A percentile compares a stretch with the other conserved stretches of the same genome.
phyloP scores from a whole-genome alignment of 257 asterid genomes.

The Echites panduratus region DNA sequence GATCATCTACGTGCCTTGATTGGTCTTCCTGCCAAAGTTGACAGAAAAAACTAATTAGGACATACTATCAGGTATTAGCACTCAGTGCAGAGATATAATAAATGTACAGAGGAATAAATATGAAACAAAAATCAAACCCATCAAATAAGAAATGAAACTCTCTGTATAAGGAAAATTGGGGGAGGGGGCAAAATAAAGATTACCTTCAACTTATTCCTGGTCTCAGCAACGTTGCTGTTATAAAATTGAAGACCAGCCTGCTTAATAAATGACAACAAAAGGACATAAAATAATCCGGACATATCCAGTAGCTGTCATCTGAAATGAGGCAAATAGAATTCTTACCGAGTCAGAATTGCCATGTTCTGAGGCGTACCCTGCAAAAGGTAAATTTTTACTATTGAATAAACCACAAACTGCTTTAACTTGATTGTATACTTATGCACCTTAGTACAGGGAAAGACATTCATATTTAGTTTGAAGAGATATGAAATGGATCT shows the following conservation, averaged over 20 bases:
- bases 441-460: neutral
- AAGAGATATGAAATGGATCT: slow-evolving; percentile 10
- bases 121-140: neutral
- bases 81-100: neutral
- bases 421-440: neutral
- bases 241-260: slow-evolving; percentile 41
- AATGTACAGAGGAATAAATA: neutral
- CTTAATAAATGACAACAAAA: slow-evolving; percentile 11
- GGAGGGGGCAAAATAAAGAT: neutral
- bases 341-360: slow-evolving; percentile 63
- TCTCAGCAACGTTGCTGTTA: slow-evolving; percentile 32
- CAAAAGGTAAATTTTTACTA: slow-evolving; percentile 14
- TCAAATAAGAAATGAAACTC: neutral
- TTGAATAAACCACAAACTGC: neutral
- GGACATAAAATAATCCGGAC: neutral
- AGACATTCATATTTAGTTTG: neutral
- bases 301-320: neutral
- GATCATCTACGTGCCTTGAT: slow-evolving; percentile 49
- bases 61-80: slow-evolving; percentile 11
- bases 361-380: slow-evolving; percentile 61
- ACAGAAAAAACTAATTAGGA: slow-evolving; percentile 6
- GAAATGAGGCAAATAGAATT: slow-evolving; percentile 15
- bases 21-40: slow-evolving; percentile 39
- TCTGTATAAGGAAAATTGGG: neutral
- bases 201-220: slow-evolving; percentile 49